A percentile compares a stretch with the other conserved stretches of the same genome.
These are phyloP conservation scores for Vigna trinervia DNA, from an alignment of 306 rosid species.

Conservation along the genomic window DNA sequence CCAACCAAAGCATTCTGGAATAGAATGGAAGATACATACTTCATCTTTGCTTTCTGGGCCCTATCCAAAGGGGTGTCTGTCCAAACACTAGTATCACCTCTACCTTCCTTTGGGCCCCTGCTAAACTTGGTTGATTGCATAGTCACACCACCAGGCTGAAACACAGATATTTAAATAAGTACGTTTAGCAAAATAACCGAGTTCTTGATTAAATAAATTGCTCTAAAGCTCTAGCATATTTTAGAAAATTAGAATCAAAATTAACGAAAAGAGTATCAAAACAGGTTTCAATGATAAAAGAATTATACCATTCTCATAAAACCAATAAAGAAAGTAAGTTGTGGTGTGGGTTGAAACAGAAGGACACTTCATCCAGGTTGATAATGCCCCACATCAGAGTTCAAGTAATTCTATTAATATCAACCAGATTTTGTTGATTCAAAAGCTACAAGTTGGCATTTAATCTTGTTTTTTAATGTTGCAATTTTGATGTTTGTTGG, in stretches of 20 bases:
- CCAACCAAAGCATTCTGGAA: constrained; percentile 35
- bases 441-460: no score
- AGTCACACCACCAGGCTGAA: constrained; percentile 86
- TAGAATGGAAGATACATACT: constrained; percentile 53
- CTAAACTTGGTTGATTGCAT: constrained; percentile 80
- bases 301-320: background rate
- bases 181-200: constrained; percentile 1
- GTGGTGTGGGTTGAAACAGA: background rate
- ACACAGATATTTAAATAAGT: constrained; percentile 11
- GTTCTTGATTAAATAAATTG: background rate
- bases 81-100: constrained; percentile 93
- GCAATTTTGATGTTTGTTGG: no score
- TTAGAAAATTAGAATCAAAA: background rate
- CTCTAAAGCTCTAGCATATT: background rate
- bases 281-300: no score
- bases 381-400: background rate
- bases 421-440: background rate
- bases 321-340: no score
- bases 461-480: no score
- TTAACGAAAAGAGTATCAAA: no score
- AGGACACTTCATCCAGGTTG: background rate
- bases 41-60: constrained; percentile 92
- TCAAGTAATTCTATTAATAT: background rate
- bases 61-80: constrained; percentile 88
- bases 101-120: constrained; percentile 73